phyloP scores from a whole-genome alignment of 495 filamentous ascomycete genomes.

The Filosporella fistucella region DNA sequence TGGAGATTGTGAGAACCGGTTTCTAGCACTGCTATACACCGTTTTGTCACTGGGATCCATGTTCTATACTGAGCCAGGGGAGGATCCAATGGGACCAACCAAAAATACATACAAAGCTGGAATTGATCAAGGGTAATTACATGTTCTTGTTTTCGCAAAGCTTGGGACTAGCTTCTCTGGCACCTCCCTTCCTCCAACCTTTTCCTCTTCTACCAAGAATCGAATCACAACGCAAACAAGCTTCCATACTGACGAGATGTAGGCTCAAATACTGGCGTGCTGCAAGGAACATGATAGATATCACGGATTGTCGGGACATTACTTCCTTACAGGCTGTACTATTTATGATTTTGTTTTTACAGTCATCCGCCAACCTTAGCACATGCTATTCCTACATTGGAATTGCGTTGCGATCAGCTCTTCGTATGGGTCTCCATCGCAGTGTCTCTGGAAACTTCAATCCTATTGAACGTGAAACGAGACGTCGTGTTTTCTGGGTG shows the following conservation, averaged over 20 bases:
- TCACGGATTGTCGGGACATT: constrained; percentile 88
- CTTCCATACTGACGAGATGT: background rate
- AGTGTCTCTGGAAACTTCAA: constrained; percentile 67
- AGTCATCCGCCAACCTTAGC: constrained; percentile 84
- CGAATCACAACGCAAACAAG: too few species aligned
- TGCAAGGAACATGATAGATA: constrained; percentile 70
- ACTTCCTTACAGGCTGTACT: constrained; percentile 79
- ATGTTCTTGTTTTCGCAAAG: background rate
- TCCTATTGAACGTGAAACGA: constrained; percentile 77
- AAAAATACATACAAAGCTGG: constrained; percentile 56
- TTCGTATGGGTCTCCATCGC: constrained; percentile 86
- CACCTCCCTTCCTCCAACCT: too few species aligned
- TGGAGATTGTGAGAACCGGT: constrained; percentile 70
- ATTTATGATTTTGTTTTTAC: constrained; percentile 91
- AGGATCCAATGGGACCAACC: constrained; percentile 37
- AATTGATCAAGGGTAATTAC: constrained; percentile 72
- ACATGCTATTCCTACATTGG: constrained; percentile 93
- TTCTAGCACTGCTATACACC: constrained; percentile 78
- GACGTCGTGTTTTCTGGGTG: constrained; percentile 86
- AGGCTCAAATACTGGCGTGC: constrained; percentile 84
- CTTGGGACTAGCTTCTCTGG: too few species aligned
- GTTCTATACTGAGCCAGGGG: constrained; percentile 45
- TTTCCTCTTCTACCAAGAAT: too few species aligned
- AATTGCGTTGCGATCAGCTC: constrained; percentile 77
- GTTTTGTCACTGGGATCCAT: constrained; percentile 84